These are phyloP conservation scores for Alternaria dauci DNA, from an alignment of 2,329 filamentous ascomycete genomes.

Conservation along the genomic window DNA sequence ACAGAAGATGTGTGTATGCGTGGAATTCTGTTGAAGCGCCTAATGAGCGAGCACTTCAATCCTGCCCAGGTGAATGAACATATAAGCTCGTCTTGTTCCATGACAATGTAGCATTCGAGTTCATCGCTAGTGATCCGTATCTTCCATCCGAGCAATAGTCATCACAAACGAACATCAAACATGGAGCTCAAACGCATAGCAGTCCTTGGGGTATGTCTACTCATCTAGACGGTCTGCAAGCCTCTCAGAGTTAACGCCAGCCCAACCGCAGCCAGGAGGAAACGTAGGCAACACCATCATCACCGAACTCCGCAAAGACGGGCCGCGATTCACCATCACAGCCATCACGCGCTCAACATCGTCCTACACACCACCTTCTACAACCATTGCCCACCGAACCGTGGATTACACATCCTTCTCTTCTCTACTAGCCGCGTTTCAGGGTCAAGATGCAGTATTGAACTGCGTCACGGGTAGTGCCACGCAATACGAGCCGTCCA, in stretches of 20 bases:
- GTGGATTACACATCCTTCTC: constrained; percentile 37
- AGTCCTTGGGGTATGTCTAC: constrained; percentile 43
- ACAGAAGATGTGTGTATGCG: not conserved
- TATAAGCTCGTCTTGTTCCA: not conserved
- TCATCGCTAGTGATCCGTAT: not conserved
- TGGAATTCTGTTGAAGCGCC: not conserved
- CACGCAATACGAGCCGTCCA: constrained; percentile 56
- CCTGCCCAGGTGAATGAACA: not conserved
- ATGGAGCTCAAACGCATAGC: constrained; percentile 50
- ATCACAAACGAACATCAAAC: not conserved
- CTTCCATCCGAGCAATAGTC: not conserved
- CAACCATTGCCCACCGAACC: constrained; percentile 29
- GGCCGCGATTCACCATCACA: constrained; percentile 35
- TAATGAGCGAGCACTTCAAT: not conserved
- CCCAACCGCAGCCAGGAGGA: constrained; percentile 36
- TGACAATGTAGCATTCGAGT: not conserved
- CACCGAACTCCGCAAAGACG: constrained; percentile 34
- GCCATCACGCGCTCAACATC: constrained; percentile 41
- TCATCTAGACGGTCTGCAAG: not conserved
- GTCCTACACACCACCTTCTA: constrained; percentile 25
- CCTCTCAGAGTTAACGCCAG: not conserved
- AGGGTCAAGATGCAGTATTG: constrained; percentile 65
- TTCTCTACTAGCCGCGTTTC: constrained; percentile 54
- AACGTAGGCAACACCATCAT: constrained; percentile 46
- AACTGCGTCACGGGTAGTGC: constrained; percentile 56